These are phyloP conservation scores for Adansonia madagascariensis DNA, from an alignment of 441 rosid genomes.

Conservation along the genomic window DNA sequence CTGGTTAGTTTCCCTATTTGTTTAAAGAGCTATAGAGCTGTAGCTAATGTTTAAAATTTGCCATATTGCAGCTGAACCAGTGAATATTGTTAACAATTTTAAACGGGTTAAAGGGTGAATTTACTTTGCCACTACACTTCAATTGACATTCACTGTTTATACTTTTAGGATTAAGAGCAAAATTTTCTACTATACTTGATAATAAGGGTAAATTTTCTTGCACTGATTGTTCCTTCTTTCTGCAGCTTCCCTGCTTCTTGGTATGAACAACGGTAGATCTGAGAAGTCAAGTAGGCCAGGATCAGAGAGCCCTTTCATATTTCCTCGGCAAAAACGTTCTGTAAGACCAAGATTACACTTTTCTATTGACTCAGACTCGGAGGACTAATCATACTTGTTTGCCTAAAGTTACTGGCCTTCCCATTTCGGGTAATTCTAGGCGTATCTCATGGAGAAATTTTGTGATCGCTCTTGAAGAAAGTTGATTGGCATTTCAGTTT, in stretches of 20 bases:
- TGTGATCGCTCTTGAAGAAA: slow-evolving; percentile 36
- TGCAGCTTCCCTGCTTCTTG: slow-evolving; percentile 89
- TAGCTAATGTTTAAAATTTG: background rate
- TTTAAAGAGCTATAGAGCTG: slow-evolving; percentile 11
- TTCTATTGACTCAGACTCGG: slow-evolving; percentile 85
- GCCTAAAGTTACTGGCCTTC: slow-evolving; percentile 10
- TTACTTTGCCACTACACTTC: too few species aligned
- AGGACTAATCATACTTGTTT: slow-evolving; percentile 40
- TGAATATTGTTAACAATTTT: background rate
- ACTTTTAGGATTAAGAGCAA: too few species aligned
- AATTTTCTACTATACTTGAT: too few species aligned
- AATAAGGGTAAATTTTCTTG: background rate
- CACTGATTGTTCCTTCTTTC: slow-evolving; percentile 33
- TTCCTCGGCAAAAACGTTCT: slow-evolving; percentile 91
- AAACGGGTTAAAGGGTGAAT: background rate
- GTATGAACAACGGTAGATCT: slow-evolving; percentile 69
- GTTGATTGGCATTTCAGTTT: slow-evolving; percentile 20
- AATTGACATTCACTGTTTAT: too few species aligned
- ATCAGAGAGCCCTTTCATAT: slow-evolving; percentile 70
- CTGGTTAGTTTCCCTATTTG: slow-evolving; percentile 65
- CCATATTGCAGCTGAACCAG: background rate
- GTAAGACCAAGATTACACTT: slow-evolving; percentile 73
- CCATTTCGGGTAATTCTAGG: slow-evolving; percentile 12
- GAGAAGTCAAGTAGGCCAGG: slow-evolving; percentile 74
- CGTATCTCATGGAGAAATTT: slow-evolving; percentile 23